Base-by-base conservation (phyloP, 225 moss, liverwort and hornwort genomes). In the Marchantia paleacea region DNA sequence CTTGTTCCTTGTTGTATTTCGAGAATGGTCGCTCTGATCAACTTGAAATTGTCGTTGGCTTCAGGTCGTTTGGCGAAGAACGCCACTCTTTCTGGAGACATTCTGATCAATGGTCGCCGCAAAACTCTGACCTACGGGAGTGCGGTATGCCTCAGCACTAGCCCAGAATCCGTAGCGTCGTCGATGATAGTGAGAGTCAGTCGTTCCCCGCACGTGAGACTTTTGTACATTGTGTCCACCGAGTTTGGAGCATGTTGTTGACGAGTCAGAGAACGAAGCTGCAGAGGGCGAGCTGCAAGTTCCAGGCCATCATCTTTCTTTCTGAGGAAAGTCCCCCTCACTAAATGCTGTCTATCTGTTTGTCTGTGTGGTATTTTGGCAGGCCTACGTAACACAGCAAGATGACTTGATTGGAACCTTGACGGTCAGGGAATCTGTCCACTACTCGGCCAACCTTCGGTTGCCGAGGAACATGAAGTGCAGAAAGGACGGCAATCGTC, bases 351-450 rank as follows among this genome's bases (percentile, higher is more conserved):
- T 24, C 65, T 65, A 10, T 28, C 69, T 53, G 39, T 39, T 39
- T 39, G 39, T 39, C 39, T 39, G 39, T 39, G 39, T 39, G 39
- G 39, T 39, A 5, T 39, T 39, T 52, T 16, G 10, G 78, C 82
- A 87, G 87, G 87, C 87, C 13, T 87, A 87, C 31, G 87, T 87
- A 0, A 87, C 87, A 13, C 87, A 87, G 64, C 82, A 87, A 63
- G 85, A 87, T 55, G 85, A 85, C 48, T 76, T 87, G 82, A 85
- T 87, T 12, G 87, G 87, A 65, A 87, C 87, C 8, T 71, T 87
- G 75, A 85, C 87, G 0, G 87, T 87, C 49, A 75, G 83, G 71
- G 87, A 87, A 75, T 85, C 85, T 26, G 76, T 87, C 22, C 62
- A 69, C 29, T 87, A 85, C 55, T 87, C 87, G 7, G 87, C 87